These are phyloP conservation scores for Boletus reticuloceps DNA, from an alignment of 768 basidiomycete species.

Conservation along the genomic window DNA sequence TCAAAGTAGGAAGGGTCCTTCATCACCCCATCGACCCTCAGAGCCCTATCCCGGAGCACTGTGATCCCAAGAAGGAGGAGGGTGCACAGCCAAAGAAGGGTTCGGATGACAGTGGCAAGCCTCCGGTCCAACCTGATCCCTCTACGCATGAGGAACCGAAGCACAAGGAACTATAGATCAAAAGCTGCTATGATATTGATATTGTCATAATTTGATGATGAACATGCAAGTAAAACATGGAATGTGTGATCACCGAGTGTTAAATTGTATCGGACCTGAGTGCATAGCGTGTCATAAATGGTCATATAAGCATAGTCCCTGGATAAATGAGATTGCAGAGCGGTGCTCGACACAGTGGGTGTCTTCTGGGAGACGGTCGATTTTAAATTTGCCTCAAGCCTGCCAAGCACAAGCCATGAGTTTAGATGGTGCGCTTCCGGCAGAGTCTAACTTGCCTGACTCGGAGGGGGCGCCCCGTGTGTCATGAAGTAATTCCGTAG, in stretches of 20 bases:
- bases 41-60: slow-evolving; percentile 72
- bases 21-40: slow-evolving; percentile 76
- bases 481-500: slow-evolving; percentile 76
- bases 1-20: slow-evolving; percentile 70
- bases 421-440: slow-evolving; percentile 11
- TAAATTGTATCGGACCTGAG: neutral
- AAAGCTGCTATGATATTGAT: slow-evolving; percentile 11
- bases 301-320: slow-evolving; percentile 25
- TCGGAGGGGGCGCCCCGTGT: slow-evolving; percentile 47
- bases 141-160: slow-evolving; percentile 7
- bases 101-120: slow-evolving; percentile 29
- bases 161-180: slow-evolving; percentile 33
- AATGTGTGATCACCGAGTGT: slow-evolving; percentile 9
- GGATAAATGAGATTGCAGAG: neutral
- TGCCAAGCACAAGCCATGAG: slow-evolving; percentile 25
- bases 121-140: slow-evolving; percentile 19
- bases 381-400: slow-evolving; percentile 25
- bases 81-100: slow-evolving; percentile 27
- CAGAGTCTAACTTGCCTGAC: slow-evolving; percentile 34
- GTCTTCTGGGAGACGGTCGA: neutral
- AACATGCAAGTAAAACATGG: slow-evolving; percentile 25
- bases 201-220: slow-evolving; percentile 19
- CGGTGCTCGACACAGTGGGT: neutral
- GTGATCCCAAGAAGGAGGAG: slow-evolving; percentile 58
- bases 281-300: slow-evolving; percentile 26